Conservation (phyloP, 208 protist species). For the Crithidia bombi region DNA sequence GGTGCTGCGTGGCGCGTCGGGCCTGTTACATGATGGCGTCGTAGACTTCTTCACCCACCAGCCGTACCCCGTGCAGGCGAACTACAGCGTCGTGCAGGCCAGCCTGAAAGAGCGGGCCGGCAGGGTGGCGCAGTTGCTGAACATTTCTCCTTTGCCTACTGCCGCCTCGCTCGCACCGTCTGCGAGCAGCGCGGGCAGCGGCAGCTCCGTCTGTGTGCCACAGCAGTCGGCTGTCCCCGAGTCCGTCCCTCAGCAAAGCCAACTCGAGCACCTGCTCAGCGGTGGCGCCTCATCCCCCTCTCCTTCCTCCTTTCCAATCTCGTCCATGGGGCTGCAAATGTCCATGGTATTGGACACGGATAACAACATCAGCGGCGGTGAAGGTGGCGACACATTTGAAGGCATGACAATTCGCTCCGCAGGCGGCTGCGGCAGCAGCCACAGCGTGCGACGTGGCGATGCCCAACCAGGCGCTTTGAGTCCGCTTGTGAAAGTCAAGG, state of each 20-base stretch:
- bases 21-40: neutral
- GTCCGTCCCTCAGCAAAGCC: neutral
- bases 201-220: neutral
- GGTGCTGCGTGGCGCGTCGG: slow-evolving; percentile 21
- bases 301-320: neutral
- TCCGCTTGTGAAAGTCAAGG: neutral
- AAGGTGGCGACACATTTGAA: slow-evolving; percentile 3
- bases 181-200: neutral
- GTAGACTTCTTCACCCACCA: slow-evolving; percentile 1
- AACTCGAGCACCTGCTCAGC: slow-evolving; percentile 1
- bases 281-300: neutral
- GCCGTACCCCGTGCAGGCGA: slow-evolving; percentile 35
- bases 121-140: slow-evolving; percentile 40
- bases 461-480: neutral
- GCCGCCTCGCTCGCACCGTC: neutral
- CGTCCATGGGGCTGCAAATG: neutral
- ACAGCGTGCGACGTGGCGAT: neutral
- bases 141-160: slow-evolving; percentile 17
- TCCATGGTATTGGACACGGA: neutral
- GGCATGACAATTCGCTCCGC: slow-evolving; percentile 11
- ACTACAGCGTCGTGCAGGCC: slow-evolving; percentile 48
- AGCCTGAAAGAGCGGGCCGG: slow-evolving; percentile 50
- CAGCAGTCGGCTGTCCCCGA: neutral
- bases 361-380: neutral
- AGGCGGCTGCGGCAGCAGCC: neutral